Evolutionary conservation across 2,329 filamentous ascomycete species (phyloP), one percentile per base, ranked within the genome.

Genomic region (Chaetomiaceae sp.): DNA sequence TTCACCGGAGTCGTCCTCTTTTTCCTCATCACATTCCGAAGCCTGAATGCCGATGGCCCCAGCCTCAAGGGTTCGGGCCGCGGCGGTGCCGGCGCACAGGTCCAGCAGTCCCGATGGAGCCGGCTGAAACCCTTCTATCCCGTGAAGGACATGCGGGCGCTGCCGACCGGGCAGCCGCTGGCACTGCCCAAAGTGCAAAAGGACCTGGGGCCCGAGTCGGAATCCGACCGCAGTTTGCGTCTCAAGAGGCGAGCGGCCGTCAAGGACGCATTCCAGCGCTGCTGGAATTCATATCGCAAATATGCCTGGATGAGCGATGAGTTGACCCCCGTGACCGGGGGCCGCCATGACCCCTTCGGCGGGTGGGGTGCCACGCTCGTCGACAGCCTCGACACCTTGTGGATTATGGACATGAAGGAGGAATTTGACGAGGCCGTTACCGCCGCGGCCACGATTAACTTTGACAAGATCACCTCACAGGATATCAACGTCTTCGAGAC

Each of bases 401-500:
- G 85, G 84, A 85, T 89, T 58, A 83, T 89, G 79, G 85, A 78
- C 4, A 60, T 88, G 64, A 76, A 76, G 56, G 72, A 79, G 0
- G 85, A 89, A 53, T 89, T 89, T 62, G 74, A 80, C 29, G 74
- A 80, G 58, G 84, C 85, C 2, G 80, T 85, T 3, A 70, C 74
- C 48, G 80, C 79, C 1, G 77, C 82, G 5, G 71, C 77, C 13
- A 61, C 62, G 57, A 81, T 88, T 48, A 82, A 86, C 64, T 88
- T 87, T 64, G 76, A 78, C 1, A 75, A 69, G 2, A 79, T 80
- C 0, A 67, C 67, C 5, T 61, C 68, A 37, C 65, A 69, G 5
- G 71, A 77, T 29, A 78, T 87, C 58, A 86, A 85, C 57, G 71
- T 87, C 0, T 88, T 89, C 56, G 85, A 89, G 67, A 87, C 84